Evolutionary conservation across 2,329 filamentous ascomycete species (phyloP).

Genomic region (Cordyceps sp.): DNA sequence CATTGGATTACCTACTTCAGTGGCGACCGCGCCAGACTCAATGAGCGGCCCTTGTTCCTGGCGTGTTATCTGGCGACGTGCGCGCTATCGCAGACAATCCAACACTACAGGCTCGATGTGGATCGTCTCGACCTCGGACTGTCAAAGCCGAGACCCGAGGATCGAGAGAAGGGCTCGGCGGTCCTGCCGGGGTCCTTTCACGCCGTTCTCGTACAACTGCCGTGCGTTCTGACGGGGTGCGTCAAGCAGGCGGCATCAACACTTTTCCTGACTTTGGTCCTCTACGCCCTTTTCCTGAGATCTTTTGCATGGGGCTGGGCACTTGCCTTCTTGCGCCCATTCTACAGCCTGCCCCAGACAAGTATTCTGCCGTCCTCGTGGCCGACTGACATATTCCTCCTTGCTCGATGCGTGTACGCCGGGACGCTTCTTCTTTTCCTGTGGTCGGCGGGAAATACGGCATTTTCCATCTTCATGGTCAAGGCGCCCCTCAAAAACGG

Average conservation of each 20-base stretch:
- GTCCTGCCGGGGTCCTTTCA: slow-evolving; percentile 15
- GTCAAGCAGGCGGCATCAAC: slow-evolving; percentile 22
- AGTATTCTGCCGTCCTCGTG: slow-evolving; percentile 42
- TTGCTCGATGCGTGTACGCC: slow-evolving; percentile 39
- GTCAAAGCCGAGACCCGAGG: slow-evolving; percentile 7
- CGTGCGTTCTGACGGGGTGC: slow-evolving; percentile 19
- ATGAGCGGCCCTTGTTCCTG: slow-evolving; percentile 74
- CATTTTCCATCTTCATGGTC: slow-evolving; percentile 67
- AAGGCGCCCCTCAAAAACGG: slow-evolving; percentile 70
- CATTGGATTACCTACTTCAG: slow-evolving; percentile 56
- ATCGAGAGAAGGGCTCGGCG: slow-evolving; percentile 8
- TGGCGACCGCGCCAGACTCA: slow-evolving; percentile 59
- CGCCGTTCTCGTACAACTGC: slow-evolving; percentile 20
- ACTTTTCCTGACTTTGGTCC: slow-evolving; percentile 27
- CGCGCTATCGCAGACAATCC: slow-evolving; percentile 49
- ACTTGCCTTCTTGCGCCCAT: slow-evolving; percentile 51
- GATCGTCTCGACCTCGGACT: slow-evolving; percentile 41
- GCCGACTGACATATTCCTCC: slow-evolving; percentile 39
- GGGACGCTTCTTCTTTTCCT: slow-evolving; percentile 52
- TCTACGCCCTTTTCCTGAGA: slow-evolving; percentile 50
- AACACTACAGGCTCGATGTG: slow-evolving; percentile 57
- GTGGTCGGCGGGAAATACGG: slow-evolving; percentile 62
- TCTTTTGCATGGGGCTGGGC: slow-evolving; percentile 50
- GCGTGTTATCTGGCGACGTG: slow-evolving; percentile 53
- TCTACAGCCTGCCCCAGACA: slow-evolving; percentile 61